Evolutionary conservation across 352 stramenopile genomes (phyloP), one percentile per base, ranked within the genome.

Genomic region (Phytophthora tentaculata): DNA sequence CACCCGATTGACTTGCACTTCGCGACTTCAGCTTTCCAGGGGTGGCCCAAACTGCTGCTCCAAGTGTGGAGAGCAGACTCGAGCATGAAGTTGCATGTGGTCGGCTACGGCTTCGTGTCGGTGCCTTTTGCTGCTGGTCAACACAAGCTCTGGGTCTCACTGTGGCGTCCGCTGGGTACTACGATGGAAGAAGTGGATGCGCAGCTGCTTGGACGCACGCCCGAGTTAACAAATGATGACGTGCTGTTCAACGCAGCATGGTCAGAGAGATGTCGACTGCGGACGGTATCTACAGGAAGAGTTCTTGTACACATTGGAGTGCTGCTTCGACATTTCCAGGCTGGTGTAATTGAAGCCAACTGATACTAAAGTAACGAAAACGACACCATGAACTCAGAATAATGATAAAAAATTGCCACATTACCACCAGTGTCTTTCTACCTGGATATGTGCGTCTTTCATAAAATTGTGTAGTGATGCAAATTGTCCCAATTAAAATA

Each of bases 1-100:
- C 81, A 94, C 44, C 85, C 85, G 5, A 76, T 94, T 23, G 83
- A 91, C 66, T 67, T 92, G 28, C 85, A 93, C 61, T 86, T 90
- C 19, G 73, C 72, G 4, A 85, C 77, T 17, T 77, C 72, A 8
- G 77, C 79, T 0, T 81, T 92, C 26, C 71, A 88, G 16, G 81
- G 81, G 20, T 92, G 85, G 85, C 83, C 85, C 1, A 88, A 84
- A 47, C 41, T 91, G 4, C 43, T 91, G 23, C 67, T 94, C 5
- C 82, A 92, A 69, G 80, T 92, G 14, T 91, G 82, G 82, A 73
- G 69, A 39, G 69, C 77, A 13, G 80, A 93, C 37, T 67, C 69
- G 4, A 70, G 69, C 67, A 84, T 83, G 74, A 75, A 77, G 26
- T 62, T 77, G 26, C 81, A 81, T 28, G 66, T 84, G 37, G 67